These are phyloP conservation scores for Chenopodium berlandieri DNA, from an alignment of 148 eudicot genomes.

Conservation along the genomic window DNA sequence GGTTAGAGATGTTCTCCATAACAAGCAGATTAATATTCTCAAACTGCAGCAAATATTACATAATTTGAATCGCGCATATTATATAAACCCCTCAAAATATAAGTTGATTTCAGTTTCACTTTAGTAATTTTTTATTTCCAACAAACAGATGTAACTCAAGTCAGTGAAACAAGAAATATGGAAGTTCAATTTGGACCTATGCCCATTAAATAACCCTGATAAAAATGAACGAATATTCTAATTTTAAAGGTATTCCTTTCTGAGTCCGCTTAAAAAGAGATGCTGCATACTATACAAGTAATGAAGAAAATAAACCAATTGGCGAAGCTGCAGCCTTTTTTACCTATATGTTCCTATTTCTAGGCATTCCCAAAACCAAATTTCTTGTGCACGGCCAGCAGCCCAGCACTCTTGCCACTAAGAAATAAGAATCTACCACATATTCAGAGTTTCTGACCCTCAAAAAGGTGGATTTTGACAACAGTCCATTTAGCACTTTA, in stretches of 20 bases:
- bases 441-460: no score
- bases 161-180: not conserved
- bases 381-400: no score
- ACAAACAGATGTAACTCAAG: not conserved
- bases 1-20: slow-evolving; percentile 10
- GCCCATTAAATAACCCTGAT: not conserved
- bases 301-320: not conserved
- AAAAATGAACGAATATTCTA: no score
- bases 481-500: no score
- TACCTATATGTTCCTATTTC: not conserved
- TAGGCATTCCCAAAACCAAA: no score
- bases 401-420: no score
- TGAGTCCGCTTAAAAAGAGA: not conserved
- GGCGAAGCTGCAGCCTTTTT: not conserved
- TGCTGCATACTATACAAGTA: not conserved
- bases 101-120: not conserved
- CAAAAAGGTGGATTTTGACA: no score
- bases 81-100: not conserved
- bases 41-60: not conserved
- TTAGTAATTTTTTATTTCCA: not conserved
- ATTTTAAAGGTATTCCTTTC: not conserved
- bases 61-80: not conserved
- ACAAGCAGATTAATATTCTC: not conserved
- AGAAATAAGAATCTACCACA: no score
- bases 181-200: not conserved